Evolutionary conservation across 2,329 filamentous ascomycete genomes (phyloP).

Genomic region (Claviceps fusiformis): DNA sequence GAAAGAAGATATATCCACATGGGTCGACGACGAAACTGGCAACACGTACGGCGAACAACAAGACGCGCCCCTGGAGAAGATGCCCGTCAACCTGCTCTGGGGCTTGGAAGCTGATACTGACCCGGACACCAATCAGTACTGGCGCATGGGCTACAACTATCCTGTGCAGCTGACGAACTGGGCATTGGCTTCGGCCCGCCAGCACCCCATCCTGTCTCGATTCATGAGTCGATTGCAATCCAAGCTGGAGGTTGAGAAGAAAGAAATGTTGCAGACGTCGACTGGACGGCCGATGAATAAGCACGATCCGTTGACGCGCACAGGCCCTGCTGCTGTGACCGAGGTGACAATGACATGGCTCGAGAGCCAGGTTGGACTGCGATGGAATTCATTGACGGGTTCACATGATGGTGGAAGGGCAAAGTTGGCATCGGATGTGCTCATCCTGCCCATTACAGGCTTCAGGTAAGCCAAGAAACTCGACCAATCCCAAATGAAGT

Average conservation of each 20-base stretch:
- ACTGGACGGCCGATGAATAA: neutral
- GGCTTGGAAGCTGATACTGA: constrained; percentile 14
- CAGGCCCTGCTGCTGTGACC: constrained; percentile 14
- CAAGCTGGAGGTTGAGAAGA: constrained; percentile 5
- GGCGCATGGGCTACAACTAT: constrained; percentile 15
- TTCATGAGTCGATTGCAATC: constrained; percentile 11
- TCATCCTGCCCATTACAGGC: constrained; percentile 12
- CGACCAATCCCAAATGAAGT: neutral
- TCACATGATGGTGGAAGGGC: constrained; percentile 11
- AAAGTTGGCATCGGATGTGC: constrained; percentile 11
- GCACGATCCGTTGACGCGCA: constrained; percentile 11
- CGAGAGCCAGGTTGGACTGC: constrained; percentile 7
- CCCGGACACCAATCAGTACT: constrained; percentile 10
- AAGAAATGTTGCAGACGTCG: constrained; percentile 1
- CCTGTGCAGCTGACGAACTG: constrained; percentile 14
- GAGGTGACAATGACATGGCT: constrained; percentile 11
- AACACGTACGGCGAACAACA: constrained; percentile 6
- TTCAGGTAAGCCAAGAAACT: constrained; percentile 9
- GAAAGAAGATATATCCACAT: constrained; percentile 9
- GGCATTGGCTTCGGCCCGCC: constrained; percentile 12
- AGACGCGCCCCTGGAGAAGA: neutral
- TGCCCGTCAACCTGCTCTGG: constrained; percentile 12
- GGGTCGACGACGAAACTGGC: constrained; percentile 10
- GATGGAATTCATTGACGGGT: constrained; percentile 13
- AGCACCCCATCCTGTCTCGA: constrained; percentile 10